Percentiles rank a stretch among this genome's conserved stretches.
Conservation (phyloP, 495 filamentous ascomycete species). For the Parmelia sp. region DNA sequence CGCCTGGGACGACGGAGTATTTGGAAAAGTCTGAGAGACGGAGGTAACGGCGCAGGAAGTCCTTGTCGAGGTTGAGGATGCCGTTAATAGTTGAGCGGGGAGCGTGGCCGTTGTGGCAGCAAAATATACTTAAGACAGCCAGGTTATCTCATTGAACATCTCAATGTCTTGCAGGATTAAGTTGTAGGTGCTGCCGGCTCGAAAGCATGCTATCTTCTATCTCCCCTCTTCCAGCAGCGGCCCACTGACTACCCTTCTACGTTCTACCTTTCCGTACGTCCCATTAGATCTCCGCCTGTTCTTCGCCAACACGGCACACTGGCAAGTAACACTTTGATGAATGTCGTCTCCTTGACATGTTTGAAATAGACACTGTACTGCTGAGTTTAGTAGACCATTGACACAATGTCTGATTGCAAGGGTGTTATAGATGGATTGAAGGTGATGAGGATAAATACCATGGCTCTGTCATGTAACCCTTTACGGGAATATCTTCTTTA, state of each 20-base stretch:
- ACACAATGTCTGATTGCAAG: too few relatives aligned
- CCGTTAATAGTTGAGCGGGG: constrained; percentile 61
- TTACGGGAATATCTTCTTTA: too few relatives aligned
- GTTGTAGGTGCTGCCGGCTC: too few relatives aligned
- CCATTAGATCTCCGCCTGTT: constrained; percentile 32
- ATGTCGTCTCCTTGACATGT: too few relatives aligned
- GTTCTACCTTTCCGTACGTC: constrained; percentile 29
- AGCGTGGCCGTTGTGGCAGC: constrained; percentile 32
- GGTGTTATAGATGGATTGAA: too few relatives aligned
- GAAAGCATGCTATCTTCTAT: constrained; percentile 12
- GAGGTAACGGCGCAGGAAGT: constrained; percentile 62
- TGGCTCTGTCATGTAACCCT: too few relatives aligned
- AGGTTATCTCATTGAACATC: constrained; percentile 7
- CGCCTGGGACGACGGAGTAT: constrained; percentile 63
- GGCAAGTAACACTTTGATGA: too few relatives aligned
- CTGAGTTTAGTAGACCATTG: too few relatives aligned
- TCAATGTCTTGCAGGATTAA: constrained; percentile 8
- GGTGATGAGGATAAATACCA: too few relatives aligned
- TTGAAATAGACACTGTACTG: too few relatives aligned
- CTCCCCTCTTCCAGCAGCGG: constrained; percentile 61
- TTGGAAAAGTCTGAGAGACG: constrained; percentile 66
- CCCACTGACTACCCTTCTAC: constrained; percentile 59
- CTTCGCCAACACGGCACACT: constrained; percentile 2
- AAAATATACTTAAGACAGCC: constrained; percentile 9
- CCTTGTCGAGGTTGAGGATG: constrained; percentile 68